Conservation (phyloP, 768 basidiomycete genomes). For the Naematelia aurantialba region DNA sequence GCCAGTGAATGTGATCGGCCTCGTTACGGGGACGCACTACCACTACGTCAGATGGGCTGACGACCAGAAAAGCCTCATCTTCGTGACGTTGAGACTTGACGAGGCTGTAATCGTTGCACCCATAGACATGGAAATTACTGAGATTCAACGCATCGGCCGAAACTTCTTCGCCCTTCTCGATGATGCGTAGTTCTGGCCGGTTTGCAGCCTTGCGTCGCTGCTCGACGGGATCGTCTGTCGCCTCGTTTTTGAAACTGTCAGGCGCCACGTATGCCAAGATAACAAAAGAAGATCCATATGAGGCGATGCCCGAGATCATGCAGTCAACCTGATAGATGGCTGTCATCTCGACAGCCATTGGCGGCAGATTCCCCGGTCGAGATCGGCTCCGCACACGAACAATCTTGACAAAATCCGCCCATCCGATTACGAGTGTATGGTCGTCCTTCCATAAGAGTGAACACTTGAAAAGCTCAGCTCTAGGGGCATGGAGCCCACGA, state of each 20-base stretch:
- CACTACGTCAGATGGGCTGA: constrained; percentile 82
- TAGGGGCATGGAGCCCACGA: constrained; percentile 72
- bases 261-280: constrained; percentile 82
- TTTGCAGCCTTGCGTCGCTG: constrained; percentile 81
- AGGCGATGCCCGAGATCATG: constrained; percentile 87
- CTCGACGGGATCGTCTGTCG: constrained; percentile 63
- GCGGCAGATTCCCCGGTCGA: constrained; percentile 54
- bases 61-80: constrained; percentile 68
- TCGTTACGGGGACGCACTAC: constrained; percentile 81
- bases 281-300: constrained; percentile 65
- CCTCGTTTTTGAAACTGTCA: constrained; percentile 69
- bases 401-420: constrained; percentile 91
- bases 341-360: constrained; percentile 69
- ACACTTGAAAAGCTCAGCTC: constrained; percentile 93
- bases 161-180: constrained; percentile 86
- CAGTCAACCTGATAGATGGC: constrained; percentile 90
- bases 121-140: constrained; percentile 72
- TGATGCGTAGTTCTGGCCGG: constrained; percentile 89
- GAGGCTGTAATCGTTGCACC: constrained; percentile 86
- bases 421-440: constrained; percentile 79
- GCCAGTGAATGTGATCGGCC: constrained; percentile 85
- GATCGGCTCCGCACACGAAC: constrained; percentile 57
- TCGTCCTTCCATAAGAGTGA: constrained; percentile 90
- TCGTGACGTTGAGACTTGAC: constrained; percentile 54
- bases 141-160: constrained; percentile 78